Evolutionary conservation across 2,329 filamentous ascomycete genomes (phyloP).

Genomic region (Helicocarpus griseus): DNA sequence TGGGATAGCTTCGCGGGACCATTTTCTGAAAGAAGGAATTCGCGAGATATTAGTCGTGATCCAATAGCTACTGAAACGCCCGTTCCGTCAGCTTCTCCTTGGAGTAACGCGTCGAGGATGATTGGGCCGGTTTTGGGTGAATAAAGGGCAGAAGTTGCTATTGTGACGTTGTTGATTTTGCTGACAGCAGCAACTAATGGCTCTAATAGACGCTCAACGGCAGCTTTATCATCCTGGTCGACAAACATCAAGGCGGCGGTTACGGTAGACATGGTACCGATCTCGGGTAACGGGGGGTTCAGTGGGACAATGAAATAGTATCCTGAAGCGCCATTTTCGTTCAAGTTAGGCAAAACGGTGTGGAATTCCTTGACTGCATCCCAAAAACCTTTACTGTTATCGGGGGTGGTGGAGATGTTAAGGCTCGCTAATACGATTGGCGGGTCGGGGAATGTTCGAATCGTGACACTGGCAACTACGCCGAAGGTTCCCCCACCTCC

Average conservation of each 20-base stretch:
- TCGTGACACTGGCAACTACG: constrained; percentile 46
- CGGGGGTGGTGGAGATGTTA: constrained; percentile 14
- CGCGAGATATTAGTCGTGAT: constrained; percentile 25
- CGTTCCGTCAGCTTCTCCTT: constrained; percentile 16
- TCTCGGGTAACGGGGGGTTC: constrained; percentile 16
- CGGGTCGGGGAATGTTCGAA: constrained; percentile 29
- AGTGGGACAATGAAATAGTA: constrained; percentile 31
- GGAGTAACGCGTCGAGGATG: constrained; percentile 14
- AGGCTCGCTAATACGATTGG: constrained; percentile 22
- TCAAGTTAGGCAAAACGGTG: constrained; percentile 34
- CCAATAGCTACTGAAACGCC: constrained; percentile 18
- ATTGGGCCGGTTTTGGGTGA: constrained; percentile 16
- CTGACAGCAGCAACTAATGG: constrained; percentile 14
- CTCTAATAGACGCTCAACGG: constrained; percentile 13
- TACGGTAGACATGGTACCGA: constrained; percentile 16
- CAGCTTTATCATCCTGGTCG: constrained; percentile 16
- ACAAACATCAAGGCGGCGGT: constrained; percentile 15
- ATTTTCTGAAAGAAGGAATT: constrained; percentile 21
- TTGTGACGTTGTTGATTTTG: constrained; percentile 10
- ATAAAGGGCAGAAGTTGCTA: constrained; percentile 11
- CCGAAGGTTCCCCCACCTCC: constrained; percentile 53
- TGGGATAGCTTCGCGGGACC: constrained; percentile 25
- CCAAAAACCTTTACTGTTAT: constrained; percentile 14
- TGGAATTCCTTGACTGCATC: constrained; percentile 23
- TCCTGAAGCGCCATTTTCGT: constrained; percentile 34